Evolutionary conservation across 257 asterid genomes (phyloP).

Genomic region (Hygrophila difformis): DNA sequence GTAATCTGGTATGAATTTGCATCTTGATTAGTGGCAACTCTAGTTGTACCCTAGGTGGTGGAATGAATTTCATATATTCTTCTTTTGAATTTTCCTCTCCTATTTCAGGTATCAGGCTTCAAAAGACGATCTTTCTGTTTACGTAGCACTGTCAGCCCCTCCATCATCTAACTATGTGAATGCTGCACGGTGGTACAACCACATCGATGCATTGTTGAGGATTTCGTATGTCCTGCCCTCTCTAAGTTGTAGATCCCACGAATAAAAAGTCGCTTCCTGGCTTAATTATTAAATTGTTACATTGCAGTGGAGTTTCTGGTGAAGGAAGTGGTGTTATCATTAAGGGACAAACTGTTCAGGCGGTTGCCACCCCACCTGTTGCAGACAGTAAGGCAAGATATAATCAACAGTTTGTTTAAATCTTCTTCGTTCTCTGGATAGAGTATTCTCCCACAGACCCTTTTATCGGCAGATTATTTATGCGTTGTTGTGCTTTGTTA

Average conservation of each 20-base stretch:
- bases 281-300: conserved; percentile 4
- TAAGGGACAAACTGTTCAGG: conserved; percentile 36
- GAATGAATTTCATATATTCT: too few relatives aligned
- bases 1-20: too few relatives aligned
- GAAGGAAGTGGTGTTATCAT: conserved; percentile 57
- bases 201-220: conserved; percentile 38
- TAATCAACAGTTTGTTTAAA: not conserved
- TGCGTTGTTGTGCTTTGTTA: too few relatives aligned
- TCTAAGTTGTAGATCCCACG: not conserved
- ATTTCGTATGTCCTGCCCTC: conserved; percentile 23
- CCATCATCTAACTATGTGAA: conserved; percentile 50
- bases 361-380: conserved; percentile 54
- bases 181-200: conserved; percentile 41
- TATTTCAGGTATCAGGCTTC: conserved; percentile 61
- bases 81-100: not conserved
- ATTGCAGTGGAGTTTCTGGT: conserved; percentile 61
- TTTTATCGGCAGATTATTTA: too few relatives aligned
- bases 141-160: conserved; percentile 33
- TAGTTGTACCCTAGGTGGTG: too few relatives aligned
- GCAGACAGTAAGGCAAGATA: conserved; percentile 43
- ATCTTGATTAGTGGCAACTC: too few relatives aligned
- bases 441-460: too few relatives aligned
- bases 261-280: not conserved
- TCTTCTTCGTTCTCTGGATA: too few relatives aligned
- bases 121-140: conserved; percentile 59